These are phyloP conservation scores for Cytospora piceae DNA, from an alignment of 2,329 filamentous ascomycete species.

Conservation along the genomic window DNA sequence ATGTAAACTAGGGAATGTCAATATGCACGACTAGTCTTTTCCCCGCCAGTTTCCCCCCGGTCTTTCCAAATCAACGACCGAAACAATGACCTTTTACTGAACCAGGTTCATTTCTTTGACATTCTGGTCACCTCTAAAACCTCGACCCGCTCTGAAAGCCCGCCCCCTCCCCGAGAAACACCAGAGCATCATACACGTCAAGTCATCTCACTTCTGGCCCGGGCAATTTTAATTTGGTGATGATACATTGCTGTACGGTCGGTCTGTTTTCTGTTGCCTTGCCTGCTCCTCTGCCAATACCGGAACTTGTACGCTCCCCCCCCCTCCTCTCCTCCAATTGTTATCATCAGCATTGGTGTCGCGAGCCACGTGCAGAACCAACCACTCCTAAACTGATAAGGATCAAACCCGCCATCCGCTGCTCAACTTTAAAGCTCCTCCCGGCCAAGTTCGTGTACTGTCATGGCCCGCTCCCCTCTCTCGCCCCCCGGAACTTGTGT, in stretches of 20 bases:
- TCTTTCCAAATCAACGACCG: neutral
- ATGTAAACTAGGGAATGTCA: conserved; percentile 4
- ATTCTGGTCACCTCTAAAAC: neutral
- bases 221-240: conserved; percentile 10
- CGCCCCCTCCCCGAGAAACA: neutral
- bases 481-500: neutral
- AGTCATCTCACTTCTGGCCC: neutral
- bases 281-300: neutral
- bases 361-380: conserved; percentile 5
- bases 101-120: neutral
- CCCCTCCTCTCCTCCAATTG: neutral
- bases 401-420: conserved; percentile 6
- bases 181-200: neutral
- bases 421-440: conserved; percentile 17
- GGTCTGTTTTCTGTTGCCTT: conserved; percentile 29
- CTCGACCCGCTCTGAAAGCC: neutral
- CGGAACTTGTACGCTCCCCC: conserved; percentile 6
- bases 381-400: conserved; percentile 15
- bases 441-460: conserved; percentile 26
- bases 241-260: conserved; percentile 30
- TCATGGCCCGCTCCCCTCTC: conserved; percentile 4
- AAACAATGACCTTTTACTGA: neutral
- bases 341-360: neutral
- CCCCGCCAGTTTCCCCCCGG: neutral
- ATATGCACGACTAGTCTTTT: conserved; percentile 1